Conservation (phyloP, 352 stramenopile species). For the Elongisporangium senticosum region DNA sequence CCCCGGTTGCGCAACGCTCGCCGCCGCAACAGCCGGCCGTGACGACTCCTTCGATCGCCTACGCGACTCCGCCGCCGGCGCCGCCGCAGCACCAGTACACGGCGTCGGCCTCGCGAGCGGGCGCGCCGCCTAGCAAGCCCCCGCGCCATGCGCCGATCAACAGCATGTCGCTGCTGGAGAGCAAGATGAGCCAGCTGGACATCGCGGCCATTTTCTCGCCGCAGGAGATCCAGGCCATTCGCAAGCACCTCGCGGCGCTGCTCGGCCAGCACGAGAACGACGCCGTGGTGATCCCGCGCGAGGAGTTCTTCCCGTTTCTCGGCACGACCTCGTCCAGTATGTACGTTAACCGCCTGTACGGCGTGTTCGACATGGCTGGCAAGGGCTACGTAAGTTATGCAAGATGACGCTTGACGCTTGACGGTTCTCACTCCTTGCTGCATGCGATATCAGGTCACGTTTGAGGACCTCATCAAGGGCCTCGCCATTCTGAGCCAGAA, state of each 20-base stretch:
- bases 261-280: constrained; percentile 64
- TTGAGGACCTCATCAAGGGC: constrained; percentile 77
- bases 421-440: neutral
- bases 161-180: constrained; percentile 43
- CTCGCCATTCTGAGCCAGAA: constrained; percentile 82
- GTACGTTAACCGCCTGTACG: constrained; percentile 82
- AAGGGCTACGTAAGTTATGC: constrained; percentile 52
- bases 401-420: neutral
- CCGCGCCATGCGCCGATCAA: constrained; percentile 11
- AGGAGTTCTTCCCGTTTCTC: constrained; percentile 85
- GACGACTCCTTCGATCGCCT: constrained; percentile 1
- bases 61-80: constrained; percentile 1
- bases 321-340: constrained; percentile 63
- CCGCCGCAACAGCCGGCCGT: constrained; percentile 9
- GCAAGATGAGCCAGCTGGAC: constrained; percentile 69
- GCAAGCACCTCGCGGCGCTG: constrained; percentile 64
- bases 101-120: constrained; percentile 7
- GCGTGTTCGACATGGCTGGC: constrained; percentile 78
- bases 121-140: constrained; percentile 11
- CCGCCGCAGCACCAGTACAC: constrained; percentile 7
- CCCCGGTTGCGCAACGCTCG: constrained; percentile 8
- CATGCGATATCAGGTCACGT: constrained; percentile 46
- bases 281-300: constrained; percentile 71
- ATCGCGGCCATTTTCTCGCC: constrained; percentile 69
- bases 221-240: constrained; percentile 75